These are phyloP conservation scores for Pseudogymnoascus sp. DNA, from an alignment of 2,329 filamentous ascomycete genomes.

Conservation along the genomic window DNA sequence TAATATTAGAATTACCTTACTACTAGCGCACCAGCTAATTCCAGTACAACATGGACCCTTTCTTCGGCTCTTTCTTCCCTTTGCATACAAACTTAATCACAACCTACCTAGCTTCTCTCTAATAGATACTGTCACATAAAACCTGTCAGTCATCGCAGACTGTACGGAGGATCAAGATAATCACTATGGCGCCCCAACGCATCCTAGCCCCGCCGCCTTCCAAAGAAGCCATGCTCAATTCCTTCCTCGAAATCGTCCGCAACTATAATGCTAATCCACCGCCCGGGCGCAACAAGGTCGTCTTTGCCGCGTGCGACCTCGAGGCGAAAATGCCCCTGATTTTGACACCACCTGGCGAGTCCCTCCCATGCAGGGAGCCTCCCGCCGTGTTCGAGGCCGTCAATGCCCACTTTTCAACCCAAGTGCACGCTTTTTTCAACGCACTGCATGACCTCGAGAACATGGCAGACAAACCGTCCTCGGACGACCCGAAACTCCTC, in stretches of 20 bases:
- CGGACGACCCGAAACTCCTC: slow-evolving; percentile 11
- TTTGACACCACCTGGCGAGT: background rate
- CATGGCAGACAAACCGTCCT: slow-evolving; percentile 12
- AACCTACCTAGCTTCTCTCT: background rate
- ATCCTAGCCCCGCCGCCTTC: slow-evolving; percentile 3
- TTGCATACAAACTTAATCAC: background rate
- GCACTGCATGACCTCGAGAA: slow-evolving; percentile 16
- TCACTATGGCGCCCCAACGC: slow-evolving; percentile 4
- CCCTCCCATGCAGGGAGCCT: slow-evolving; percentile 15
- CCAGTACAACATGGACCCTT: too few species aligned
- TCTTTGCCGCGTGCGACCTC: background rate
- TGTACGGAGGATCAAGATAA: background rate
- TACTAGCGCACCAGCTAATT: too few species aligned
- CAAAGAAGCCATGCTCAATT: slow-evolving; percentile 2
- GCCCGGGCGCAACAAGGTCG: background rate
- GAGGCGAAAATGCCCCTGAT: background rate
- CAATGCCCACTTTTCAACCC: slow-evolving; percentile 17
- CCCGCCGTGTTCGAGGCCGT: slow-evolving; percentile 15
- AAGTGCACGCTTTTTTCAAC: slow-evolving; percentile 17
- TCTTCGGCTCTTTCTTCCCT: background rate
- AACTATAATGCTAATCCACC: background rate
- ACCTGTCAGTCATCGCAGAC: background rate
- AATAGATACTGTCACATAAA: background rate
- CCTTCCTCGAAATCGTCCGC: background rate
- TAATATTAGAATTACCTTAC: too few species aligned